Evolutionary conservation across 1,284 basidiomycete species (phyloP).

Genomic region (Irpex sp.): DNA sequence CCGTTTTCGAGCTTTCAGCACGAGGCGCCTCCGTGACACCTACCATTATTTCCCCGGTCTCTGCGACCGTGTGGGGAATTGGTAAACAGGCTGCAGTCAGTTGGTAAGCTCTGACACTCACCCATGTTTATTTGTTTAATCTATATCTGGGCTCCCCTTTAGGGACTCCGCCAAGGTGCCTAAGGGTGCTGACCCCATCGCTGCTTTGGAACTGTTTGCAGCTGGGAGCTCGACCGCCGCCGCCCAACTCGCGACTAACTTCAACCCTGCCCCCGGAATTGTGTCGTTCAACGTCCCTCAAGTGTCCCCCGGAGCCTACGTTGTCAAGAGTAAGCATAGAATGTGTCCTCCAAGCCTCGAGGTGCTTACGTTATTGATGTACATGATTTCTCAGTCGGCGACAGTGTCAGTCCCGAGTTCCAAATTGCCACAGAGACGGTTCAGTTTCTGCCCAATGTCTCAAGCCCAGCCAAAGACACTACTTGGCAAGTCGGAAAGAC

Average conservation of each 20-base stretch:
- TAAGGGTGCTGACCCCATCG: slow-evolving; percentile 1
- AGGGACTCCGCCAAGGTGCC: slow-evolving; percentile 8
- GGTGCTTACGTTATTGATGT: neutral
- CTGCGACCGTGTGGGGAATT: slow-evolving; percentile 5
- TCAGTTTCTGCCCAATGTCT: neutral
- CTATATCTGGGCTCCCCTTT: neutral
- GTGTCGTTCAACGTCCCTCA: slow-evolving; percentile 4
- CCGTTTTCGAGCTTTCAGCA: neutral
- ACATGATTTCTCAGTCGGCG: neutral
- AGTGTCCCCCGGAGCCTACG: slow-evolving; percentile 3
- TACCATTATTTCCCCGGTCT: slow-evolving; percentile 3
- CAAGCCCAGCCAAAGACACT: neutral
- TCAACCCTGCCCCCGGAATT: neutral
- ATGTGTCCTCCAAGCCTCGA: neutral
- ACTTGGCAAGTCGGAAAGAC: slow-evolving; percentile 1
- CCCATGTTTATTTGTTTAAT: neutral
- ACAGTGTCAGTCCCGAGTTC: slow-evolving; percentile 2
- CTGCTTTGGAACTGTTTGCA: neutral
- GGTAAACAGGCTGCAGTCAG: slow-evolving; percentile 4
- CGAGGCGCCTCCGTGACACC: slow-evolving; percentile 3
- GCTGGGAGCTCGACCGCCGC: neutral
- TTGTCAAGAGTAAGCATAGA: slow-evolving; percentile 4
- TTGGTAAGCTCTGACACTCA: neutral
- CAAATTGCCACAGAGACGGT: neutral
- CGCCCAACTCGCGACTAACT: slow-evolving; percentile 1